Percentiles rank a stretch among this genome's conserved stretches.
Conservation (phyloP, 768 basidiomycete species). For the Mrakia blollopis region DNA sequence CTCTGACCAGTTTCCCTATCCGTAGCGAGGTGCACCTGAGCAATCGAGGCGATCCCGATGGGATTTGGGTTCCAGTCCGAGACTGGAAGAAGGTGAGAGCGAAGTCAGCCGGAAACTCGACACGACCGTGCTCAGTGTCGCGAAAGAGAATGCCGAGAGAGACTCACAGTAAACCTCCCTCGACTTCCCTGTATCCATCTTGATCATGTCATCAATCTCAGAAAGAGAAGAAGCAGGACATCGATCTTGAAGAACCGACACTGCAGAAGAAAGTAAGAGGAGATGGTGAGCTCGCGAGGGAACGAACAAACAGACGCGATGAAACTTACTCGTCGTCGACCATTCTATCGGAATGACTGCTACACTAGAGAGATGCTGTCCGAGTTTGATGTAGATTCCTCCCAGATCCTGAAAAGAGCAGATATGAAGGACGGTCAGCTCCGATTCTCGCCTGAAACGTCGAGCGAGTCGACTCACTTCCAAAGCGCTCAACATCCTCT, state of each 20-base stretch:
- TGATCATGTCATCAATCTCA: slow-evolving; percentile 68
- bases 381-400: slow-evolving; percentile 46
- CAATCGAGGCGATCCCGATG: slow-evolving; percentile 91
- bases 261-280: not conserved
- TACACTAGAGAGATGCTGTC: slow-evolving; percentile 74
- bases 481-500: slow-evolving; percentile 71
- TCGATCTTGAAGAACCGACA: slow-evolving; percentile 61
- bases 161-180: slow-evolving; percentile 27
- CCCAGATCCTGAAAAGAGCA: slow-evolving; percentile 5
- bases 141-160: not conserved
- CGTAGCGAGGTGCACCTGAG: slow-evolving; percentile 85
- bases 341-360: slow-evolving; percentile 56
- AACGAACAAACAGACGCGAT: not conserved
- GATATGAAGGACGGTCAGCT: not conserved
- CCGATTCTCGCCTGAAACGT: slow-evolving; percentile 59
- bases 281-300: not conserved
- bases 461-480: slow-evolving; percentile 58
- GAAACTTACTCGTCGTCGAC: slow-evolving; percentile 13
- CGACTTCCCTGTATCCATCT: slow-evolving; percentile 61
- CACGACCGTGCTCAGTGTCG: not conserved
- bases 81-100: slow-evolving; percentile 45
- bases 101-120: not conserved
- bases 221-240: slow-evolving; percentile 83
- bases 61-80: slow-evolving; percentile 78
- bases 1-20: slow-evolving; percentile 64